These are phyloP conservation scores for Capsella bursapastoris DNA, from an alignment of 345 rosid species.

Conservation along the genomic window DNA sequence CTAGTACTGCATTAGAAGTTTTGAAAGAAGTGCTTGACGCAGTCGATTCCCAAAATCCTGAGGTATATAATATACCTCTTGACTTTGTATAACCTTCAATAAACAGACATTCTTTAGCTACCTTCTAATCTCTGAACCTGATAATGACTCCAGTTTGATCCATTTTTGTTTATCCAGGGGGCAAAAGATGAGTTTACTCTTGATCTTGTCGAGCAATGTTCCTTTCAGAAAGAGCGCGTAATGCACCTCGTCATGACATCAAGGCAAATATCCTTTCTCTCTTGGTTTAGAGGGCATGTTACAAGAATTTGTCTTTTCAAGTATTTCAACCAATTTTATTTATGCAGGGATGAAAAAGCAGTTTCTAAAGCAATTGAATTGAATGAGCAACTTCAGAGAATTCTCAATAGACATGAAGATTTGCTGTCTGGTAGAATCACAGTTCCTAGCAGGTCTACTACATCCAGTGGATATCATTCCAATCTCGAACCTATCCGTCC, in stretches of 20 bases:
- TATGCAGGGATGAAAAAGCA: conserved; percentile 76
- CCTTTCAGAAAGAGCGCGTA: conserved; percentile 93
- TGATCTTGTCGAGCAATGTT: conserved; percentile 98
- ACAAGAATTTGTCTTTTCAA: conserved; percentile 18
- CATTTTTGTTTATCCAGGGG: conserved; percentile 56
- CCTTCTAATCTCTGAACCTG: not conserved
- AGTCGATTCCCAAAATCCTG: conserved; percentile 75
- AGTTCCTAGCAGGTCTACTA: conserved; percentile 48
- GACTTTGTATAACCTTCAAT: conserved; percentile 25
- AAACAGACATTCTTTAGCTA: conserved; percentile 17
- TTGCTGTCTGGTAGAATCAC: conserved; percentile 59
- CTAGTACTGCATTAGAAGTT: conserved; percentile 81
- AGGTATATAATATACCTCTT: conserved; percentile 52
- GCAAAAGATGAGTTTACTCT: conserved; percentile 94
- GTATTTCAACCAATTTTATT: conserved; percentile 14
- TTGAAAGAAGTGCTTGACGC: conserved; percentile 91
- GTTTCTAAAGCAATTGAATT: conserved; percentile 91
- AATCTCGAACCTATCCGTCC: conserved; percentile 46
- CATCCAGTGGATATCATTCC: conserved; percentile 40
- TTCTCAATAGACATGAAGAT: conserved; percentile 78
- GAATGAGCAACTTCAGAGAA: conserved; percentile 89
- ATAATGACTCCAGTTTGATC: conserved; percentile 15
- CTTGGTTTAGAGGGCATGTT: conserved; percentile 3
- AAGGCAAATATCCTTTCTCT: conserved; percentile 53
- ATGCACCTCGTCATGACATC: conserved; percentile 95